A percentile compares a stretch with the other conserved stretches of the same genome.
Evolutionary conservation across 345 rosid genomes (phyloP).

Genomic region (Citrus glauca): DNA sequence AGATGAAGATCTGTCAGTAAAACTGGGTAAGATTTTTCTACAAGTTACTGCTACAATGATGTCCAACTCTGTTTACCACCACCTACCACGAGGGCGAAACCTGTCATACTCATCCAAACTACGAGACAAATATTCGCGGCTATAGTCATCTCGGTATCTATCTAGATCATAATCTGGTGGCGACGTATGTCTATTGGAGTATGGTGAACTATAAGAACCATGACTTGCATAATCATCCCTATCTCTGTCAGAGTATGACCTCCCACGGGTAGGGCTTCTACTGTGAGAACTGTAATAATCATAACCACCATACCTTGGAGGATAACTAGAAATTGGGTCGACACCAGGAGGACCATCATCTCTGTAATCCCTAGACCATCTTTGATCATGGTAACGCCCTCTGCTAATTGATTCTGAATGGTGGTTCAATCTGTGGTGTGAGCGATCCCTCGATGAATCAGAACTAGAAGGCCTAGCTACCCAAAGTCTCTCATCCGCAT

Average conservation of each 20-base stretch:
- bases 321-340: slow-evolving; percentile 51
- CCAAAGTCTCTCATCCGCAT: slow-evolving; percentile 72
- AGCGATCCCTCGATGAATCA: slow-evolving; percentile 33
- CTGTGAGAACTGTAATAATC: slow-evolving; percentile 25
- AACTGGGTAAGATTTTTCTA: neutral
- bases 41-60: slow-evolving; percentile 4
- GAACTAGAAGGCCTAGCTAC: slow-evolving; percentile 37
- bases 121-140: slow-evolving; percentile 11
- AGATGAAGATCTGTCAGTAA: neutral
- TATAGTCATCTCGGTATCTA: slow-evolving; percentile 16
- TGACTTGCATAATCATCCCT: slow-evolving; percentile 31
- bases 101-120: slow-evolving; percentile 20
- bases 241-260: slow-evolving; percentile 43
- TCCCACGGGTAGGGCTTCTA: slow-evolving; percentile 28
- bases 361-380: slow-evolving; percentile 34
- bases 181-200: slow-evolving; percentile 12
- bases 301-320: slow-evolving; percentile 52
- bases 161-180: slow-evolving; percentile 26
- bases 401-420: slow-evolving; percentile 35
- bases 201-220: slow-evolving; percentile 15
- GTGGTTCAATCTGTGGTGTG: slow-evolving; percentile 26
- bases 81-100: slow-evolving; percentile 24
- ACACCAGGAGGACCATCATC: slow-evolving; percentile 57
- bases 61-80: slow-evolving; percentile 10
- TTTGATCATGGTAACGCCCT: slow-evolving; percentile 36